Percentiles rank a stretch among this genome's conserved stretches.
phyloP scores from a whole-genome alignment of 1,284 basidiomycete genomes.

The Pseudozyma hubeiensis region DNA sequence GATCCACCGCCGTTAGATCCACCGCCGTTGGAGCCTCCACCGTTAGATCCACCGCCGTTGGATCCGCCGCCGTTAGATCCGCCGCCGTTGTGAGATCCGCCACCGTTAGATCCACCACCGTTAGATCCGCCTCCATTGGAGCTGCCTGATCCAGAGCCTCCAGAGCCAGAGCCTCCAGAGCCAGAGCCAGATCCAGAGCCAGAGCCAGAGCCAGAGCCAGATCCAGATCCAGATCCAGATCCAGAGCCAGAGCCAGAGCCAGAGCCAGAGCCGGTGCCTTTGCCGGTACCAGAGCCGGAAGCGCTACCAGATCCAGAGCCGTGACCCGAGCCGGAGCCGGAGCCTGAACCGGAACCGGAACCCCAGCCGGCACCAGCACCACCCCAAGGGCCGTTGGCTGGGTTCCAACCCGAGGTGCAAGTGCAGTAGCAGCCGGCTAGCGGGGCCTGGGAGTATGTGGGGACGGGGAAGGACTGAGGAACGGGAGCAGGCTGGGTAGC shows the following conservation, averaged over 20 bases:
- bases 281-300: slow-evolving; percentile 9
- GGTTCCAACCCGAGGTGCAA: slow-evolving; percentile 26
- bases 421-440: slow-evolving; percentile 42
- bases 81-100: slow-evolving; percentile 4
- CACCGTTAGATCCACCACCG: slow-evolving; percentile 7
- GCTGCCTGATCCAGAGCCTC: too few relatives aligned
- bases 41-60: slow-evolving; percentile 1
- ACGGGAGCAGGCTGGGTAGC: slow-evolving; percentile 24
- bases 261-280: slow-evolving; percentile 4
- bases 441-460: slow-evolving; percentile 39
- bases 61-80: slow-evolving; percentile 1
- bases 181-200: slow-evolving; percentile 6
- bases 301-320: slow-evolving; percentile 9
- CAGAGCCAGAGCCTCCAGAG: slow-evolving; percentile 3
- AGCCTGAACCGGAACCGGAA: slow-evolving; percentile 10
- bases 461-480: slow-evolving; percentile 32
- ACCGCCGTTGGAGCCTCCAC: slow-evolving; percentile 3
- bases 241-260: slow-evolving; percentile 13
- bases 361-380: slow-evolving; percentile 11
- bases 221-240: neutral
- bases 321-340: slow-evolving; percentile 16
- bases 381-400: slow-evolving; percentile 12
- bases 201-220: slow-evolving; percentile 7
- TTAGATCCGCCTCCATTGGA: slow-evolving; percentile 1
- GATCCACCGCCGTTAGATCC: neutral